Evolutionary conservation across 345 rosid genomes (phyloP).

Genomic region (Citrus reticulata): DNA sequence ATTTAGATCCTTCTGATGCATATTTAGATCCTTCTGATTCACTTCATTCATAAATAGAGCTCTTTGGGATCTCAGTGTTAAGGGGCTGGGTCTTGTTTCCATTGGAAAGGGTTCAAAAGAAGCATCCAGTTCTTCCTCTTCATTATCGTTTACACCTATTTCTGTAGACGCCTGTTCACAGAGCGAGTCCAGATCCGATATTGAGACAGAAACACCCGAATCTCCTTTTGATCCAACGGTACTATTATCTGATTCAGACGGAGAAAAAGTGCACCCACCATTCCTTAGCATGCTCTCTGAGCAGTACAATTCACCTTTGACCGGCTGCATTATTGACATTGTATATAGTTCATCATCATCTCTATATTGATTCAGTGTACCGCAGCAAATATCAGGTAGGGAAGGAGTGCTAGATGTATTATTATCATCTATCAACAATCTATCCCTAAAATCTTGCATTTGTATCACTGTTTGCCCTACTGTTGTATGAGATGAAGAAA

Average conservation of each 20-base stretch:
- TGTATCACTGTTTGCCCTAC: conserved; percentile 25
- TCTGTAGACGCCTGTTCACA: conserved; percentile 18
- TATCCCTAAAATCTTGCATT: conserved; percentile 10
- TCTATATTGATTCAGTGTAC: conserved; percentile 18
- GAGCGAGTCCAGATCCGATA: conserved; percentile 16
- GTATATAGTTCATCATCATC: conserved; percentile 8
- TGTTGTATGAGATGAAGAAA: conserved; percentile 20
- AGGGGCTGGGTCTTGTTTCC: conserved; percentile 1
- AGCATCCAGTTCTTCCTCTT: conserved; percentile 13
- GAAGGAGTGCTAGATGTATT: conserved; percentile 11
- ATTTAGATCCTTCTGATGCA: conserved; percentile 16
- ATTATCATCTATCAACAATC: conserved; percentile 10
- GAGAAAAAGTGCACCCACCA: conserved; percentile 7
- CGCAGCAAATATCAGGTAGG: conserved; percentile 15
- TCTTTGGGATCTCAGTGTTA: conserved; percentile 29
- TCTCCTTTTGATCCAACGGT: conserved; percentile 13
- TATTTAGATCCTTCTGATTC: conserved; percentile 14
- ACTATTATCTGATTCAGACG: conserved; percentile 8
- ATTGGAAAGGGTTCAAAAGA: conserved; percentile 10
- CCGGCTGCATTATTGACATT: conserved; percentile 14
- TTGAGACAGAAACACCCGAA: conserved; percentile 19
- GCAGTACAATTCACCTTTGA: conserved; percentile 8
- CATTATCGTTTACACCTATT: conserved; percentile 11
- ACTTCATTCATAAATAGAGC: conserved; percentile 24
- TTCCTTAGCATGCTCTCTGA: conserved; percentile 1